Evolutionary conservation across 768 basidiomycete species (phyloP).

Genomic region (Crucibulum laeve): DNA sequence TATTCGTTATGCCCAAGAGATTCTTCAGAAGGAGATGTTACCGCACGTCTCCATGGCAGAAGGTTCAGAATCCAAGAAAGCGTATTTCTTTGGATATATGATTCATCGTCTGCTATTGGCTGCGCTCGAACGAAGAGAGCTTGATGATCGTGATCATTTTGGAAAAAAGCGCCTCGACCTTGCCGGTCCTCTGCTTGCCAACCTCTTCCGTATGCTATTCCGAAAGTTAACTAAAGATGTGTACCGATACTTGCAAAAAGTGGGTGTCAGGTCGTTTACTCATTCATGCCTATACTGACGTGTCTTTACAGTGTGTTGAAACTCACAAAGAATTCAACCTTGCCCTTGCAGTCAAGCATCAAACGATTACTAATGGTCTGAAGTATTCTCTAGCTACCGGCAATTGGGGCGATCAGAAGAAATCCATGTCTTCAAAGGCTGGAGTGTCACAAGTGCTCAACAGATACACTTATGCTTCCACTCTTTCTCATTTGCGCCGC

Average conservation of each 20-base stretch:
- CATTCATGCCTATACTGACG: background rate
- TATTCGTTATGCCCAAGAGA: constrained; percentile 95
- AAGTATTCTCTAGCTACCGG: constrained; percentile 98
- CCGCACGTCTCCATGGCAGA: constrained; percentile 96
- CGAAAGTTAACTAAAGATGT: constrained; percentile 96
- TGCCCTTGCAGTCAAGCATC: constrained; percentile 87
- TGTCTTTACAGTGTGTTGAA: constrained; percentile 85
- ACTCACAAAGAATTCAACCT: constrained; percentile 94
- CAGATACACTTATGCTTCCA: constrained; percentile 97
- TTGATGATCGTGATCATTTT: constrained; percentile 99
- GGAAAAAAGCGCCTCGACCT: constrained; percentile 97
- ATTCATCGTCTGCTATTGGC: constrained; percentile 93
- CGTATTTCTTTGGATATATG: constrained; percentile 99
- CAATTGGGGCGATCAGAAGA: constrained; percentile 99
- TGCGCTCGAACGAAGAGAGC: constrained; percentile 88
- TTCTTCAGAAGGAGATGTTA: constrained; percentile 97
- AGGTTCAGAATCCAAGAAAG: constrained; percentile 96
- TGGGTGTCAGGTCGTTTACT: constrained; percentile 23
- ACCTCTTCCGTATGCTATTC: constrained; percentile 96
- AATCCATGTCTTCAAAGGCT: constrained; percentile 95
- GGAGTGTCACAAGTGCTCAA: constrained; percentile 99
- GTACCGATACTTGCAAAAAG: constrained; percentile 96
- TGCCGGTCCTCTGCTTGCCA: constrained; percentile 94
- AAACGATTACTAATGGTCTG: constrained; percentile 96
- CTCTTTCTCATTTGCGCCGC: constrained; percentile 94